phyloP scores from a whole-genome alignment of 306 rosid species.

The Cucumis hystrix region DNA sequence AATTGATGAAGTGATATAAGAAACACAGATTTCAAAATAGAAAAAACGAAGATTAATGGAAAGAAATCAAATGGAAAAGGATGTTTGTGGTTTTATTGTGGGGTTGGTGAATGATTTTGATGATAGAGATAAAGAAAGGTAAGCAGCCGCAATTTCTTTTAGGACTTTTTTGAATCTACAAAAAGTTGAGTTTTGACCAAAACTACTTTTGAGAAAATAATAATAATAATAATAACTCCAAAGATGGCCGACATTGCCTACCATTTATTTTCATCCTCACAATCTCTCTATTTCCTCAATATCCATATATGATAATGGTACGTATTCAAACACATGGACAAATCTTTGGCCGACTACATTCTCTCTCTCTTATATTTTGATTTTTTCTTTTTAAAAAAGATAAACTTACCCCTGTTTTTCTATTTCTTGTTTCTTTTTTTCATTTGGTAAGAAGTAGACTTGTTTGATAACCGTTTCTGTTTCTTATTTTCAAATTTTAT shows the following conservation, averaged over 20 bases:
- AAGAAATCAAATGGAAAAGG: neutral
- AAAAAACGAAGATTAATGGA: neutral
- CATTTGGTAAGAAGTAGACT: no score
- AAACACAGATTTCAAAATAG: no score
- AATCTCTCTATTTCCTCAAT: neutral
- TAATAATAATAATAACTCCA: neutral
- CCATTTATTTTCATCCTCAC: neutral
- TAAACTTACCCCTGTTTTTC: no score
- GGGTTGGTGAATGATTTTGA: neutral
- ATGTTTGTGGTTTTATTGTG: neutral
- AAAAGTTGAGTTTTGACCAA: neutral
- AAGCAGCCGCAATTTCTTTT: neutral
- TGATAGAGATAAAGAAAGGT: neutral
- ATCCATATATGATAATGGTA: neutral
- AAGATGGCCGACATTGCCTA: slow-evolving; percentile 7
- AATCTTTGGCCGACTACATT: neutral
- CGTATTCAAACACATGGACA: neutral
- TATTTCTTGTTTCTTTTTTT: no score
- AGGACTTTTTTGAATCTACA: neutral
- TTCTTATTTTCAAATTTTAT: no score
- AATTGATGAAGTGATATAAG: no score
- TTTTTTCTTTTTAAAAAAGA: no score
- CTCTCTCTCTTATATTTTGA: neutral
- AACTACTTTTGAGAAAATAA: neutral
- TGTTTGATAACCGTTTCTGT: no score